These are phyloP conservation scores for Lasiodiplodia citricola DNA, from an alignment of 2,329 filamentous ascomycete genomes.

Conservation along the genomic window DNA sequence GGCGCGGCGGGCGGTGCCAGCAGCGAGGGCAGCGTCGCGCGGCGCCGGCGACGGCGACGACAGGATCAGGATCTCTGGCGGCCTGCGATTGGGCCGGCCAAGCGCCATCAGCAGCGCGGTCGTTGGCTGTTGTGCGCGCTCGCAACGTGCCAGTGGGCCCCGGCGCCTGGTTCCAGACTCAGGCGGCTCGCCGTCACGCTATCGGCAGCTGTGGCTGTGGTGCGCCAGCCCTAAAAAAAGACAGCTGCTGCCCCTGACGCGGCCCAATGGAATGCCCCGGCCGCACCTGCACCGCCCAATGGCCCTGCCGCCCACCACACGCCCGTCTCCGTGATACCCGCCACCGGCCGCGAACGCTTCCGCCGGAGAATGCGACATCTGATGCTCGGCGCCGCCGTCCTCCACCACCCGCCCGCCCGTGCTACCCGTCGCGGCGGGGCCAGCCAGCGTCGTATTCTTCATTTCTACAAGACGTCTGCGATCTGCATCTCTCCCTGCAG, in stretches of 20 bases:
- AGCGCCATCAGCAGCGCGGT: slow-evolving; percentile 15
- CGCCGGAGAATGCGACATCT: neutral
- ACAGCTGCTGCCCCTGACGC: slow-evolving; percentile 4
- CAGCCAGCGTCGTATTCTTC: slow-evolving; percentile 8
- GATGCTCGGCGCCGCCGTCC: too few species aligned
- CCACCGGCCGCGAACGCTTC: neutral
- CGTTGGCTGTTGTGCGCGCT: slow-evolving; percentile 11
- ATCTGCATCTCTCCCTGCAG: slow-evolving; percentile 17
- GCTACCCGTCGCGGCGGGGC: neutral
- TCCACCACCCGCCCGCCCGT: neutral
- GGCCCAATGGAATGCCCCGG: neutral
- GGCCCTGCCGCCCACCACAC: neutral
- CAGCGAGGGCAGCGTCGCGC: slow-evolving; percentile 7
- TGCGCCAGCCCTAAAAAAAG: slow-evolving; percentile 18
- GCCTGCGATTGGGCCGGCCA: neutral
- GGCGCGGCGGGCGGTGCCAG: slow-evolving; percentile 11
- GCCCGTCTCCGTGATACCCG: slow-evolving; percentile 7
- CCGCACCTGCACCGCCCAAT: slow-evolving; percentile 1
- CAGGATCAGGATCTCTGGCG: neutral
- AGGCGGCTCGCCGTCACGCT: slow-evolving; percentile 12
- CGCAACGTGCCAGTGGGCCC: slow-evolving; percentile 4
- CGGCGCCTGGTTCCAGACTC: slow-evolving; percentile 18
- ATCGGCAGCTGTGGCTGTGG: slow-evolving; percentile 19
- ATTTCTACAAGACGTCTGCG: neutral
- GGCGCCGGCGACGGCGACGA: neutral